Base-by-base conservation (phyloP, 2,329 filamentous ascomycete genomes). In the Penicillium capsulatum region DNA sequence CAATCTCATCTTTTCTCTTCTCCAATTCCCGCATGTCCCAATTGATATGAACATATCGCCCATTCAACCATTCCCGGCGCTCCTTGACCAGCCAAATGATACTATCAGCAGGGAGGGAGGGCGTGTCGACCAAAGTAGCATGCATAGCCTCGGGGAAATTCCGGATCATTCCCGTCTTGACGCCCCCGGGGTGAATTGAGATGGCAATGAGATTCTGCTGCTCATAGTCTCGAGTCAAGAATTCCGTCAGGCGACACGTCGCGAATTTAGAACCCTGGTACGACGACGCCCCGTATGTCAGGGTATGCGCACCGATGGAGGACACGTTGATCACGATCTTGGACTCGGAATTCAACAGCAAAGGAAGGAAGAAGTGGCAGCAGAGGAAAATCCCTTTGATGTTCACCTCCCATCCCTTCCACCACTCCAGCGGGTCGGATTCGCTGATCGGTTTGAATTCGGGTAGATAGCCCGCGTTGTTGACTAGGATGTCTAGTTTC, bases 251-350 rank as follows among this genome's bases (percentile, higher is more conserved):
- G 8, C 73, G 62, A 11, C 70, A 50, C 17, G 75, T 46, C 3
- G 74, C 75, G 20, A 76, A 58, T 53, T 79, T 79, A 26, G 61
- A 64, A 2, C 64, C 64, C 40, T 69, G 63, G 45, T 79, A 80
- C 2, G 63, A 61, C 22, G 67, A 69, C 2, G 59, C 50, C 4
- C 68, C 65, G 0, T 52, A 51, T 2, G 47, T 46, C 6, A 65
- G 52, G n/a, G 66, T 48, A 40, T 69, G 61, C 19, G 53, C 51
- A 15, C 36, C 73, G 2, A 73, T 64, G 5, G 38, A 28, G 19
- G 17, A 32, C 19, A 41, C 15, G 13, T 42, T 48, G 32, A 45
- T 35, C 8, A 42, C 32, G 3, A 40, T 40, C 20, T 40, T 48
- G 9, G 33, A 26, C 2, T 45, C 31, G 3, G 32, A 38, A 4